These are phyloP conservation scores for Fusarium xyrophilum DNA, from an alignment of 2,329 filamentous ascomycete species.

Conservation along the genomic window DNA sequence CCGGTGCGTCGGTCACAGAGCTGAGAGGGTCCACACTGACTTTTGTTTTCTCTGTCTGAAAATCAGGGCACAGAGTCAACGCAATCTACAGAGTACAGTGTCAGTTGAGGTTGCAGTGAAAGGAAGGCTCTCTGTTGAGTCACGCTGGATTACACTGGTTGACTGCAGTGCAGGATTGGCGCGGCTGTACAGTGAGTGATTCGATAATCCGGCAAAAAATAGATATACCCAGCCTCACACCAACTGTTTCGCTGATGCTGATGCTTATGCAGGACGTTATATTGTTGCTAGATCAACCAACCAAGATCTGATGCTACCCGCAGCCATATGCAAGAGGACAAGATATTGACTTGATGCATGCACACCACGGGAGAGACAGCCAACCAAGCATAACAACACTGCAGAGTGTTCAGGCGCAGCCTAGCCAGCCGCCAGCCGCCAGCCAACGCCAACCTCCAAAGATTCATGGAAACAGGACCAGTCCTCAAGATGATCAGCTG, in stretches of 20 bases:
- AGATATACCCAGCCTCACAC: slow-evolving; percentile 6
- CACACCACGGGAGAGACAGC: slow-evolving; percentile 13
- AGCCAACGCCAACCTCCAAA: background rate
- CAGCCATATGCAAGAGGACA: slow-evolving; percentile 20
- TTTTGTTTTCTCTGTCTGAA: background rate
- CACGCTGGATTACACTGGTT: background rate
- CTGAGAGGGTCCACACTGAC: slow-evolving; percentile 5
- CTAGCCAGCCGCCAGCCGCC: background rate
- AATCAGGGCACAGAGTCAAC: slow-evolving; percentile 24
- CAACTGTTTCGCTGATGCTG: slow-evolving; percentile 6
- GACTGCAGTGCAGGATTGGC: slow-evolving; percentile 3
- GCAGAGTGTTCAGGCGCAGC: background rate
- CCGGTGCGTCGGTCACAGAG: slow-evolving; percentile 33
- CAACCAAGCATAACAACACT: slow-evolving; percentile 1
- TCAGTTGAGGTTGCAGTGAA: background rate
- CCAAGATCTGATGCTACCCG: slow-evolving; percentile 8
- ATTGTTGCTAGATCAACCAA: slow-evolving; percentile 17
- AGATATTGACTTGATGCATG: slow-evolving; percentile 22
- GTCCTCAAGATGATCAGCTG: background rate
- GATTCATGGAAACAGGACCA: background rate
- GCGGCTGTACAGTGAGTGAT: slow-evolving; percentile 8
- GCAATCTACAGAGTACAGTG: slow-evolving; percentile 31
- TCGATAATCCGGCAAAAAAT: slow-evolving; percentile 20
- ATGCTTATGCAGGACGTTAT: background rate
- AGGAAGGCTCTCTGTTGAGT: background rate